Evolutionary conservation across 805 yeast species (phyloP).

Genomic region (Teunomyces panamensis): DNA sequence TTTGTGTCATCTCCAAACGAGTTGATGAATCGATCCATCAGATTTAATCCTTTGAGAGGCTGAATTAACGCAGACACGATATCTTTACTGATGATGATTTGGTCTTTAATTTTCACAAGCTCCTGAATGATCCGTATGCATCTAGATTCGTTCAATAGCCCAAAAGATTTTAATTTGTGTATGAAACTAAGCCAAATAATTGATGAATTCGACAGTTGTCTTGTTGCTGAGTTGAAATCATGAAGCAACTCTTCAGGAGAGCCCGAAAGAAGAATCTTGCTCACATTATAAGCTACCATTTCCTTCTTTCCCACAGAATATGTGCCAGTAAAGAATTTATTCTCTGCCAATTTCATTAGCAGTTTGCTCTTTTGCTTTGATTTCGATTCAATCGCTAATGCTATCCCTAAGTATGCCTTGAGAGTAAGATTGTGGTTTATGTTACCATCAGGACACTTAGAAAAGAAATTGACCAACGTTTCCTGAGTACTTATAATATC

Average conservation of each 20-base stretch:
- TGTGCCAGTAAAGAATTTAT: conserved; percentile 15
- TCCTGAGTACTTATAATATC: conserved; percentile 28
- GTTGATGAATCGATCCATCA: conserved; percentile 19
- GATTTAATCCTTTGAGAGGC: conserved; percentile 25
- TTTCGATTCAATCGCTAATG: conserved; percentile 23
- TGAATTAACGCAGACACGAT: conserved; percentile 26
- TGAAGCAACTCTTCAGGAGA: conserved; percentile 34
- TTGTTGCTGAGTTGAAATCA: conserved; percentile 31
- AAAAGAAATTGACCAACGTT: conserved; percentile 18
- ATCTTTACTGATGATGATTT: conserved; percentile 31
- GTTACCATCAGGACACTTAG: conserved; percentile 3
- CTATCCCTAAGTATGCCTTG: conserved; percentile 37
- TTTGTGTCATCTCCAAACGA: conserved; percentile 9
- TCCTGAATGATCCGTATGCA: conserved; percentile 24
- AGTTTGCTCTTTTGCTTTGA: conserved; percentile 24
- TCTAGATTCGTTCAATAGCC: conserved; percentile 28
- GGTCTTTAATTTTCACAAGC: conserved; percentile 18
- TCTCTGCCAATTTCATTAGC: conserved; percentile 26
- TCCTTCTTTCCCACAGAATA: conserved; percentile 14
- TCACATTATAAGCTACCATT: conserved; percentile 20
- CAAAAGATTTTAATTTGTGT: conserved; percentile 29
- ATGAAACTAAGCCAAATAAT: conserved; percentile 35
- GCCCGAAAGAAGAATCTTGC: conserved; percentile 24
- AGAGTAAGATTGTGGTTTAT: conserved; percentile 20
- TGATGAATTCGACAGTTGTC: conserved; percentile 21